Percentiles rank a stretch among this genome's conserved stretches.
phyloP scores from a whole-genome alignment of 805 yeast genomes.

The Monosporozyma aerobia region DNA sequence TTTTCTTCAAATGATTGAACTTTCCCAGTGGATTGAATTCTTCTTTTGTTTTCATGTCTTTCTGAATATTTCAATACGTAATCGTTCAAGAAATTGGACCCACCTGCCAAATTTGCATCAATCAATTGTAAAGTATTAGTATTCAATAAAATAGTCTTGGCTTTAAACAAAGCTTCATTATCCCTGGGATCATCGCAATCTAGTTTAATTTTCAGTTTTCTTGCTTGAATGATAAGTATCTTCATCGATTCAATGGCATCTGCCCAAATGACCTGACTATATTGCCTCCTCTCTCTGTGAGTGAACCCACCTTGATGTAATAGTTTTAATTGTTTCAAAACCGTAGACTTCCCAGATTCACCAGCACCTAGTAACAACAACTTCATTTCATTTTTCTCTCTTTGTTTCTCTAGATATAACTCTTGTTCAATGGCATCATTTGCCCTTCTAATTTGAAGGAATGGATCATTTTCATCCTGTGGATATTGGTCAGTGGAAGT shows the following conservation, averaged over 20 bases:
- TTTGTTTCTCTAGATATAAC: conserved; percentile 42
- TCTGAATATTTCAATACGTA: conserved; percentile 55
- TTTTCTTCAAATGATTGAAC: conserved; percentile 27
- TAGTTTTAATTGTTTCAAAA: conserved; percentile 77
- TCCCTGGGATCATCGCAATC: conserved; percentile 49
- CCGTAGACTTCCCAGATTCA: conserved; percentile 90
- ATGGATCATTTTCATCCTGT: conserved; percentile 42
- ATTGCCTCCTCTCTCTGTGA: conserved; percentile 67
- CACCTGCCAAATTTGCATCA: conserved; percentile 60
- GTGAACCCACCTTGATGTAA: conserved; percentile 81
- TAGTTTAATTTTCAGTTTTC: conserved; percentile 51
- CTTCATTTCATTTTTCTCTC: conserved; percentile 53
- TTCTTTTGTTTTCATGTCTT: conserved; percentile 42
- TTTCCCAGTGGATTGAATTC: conserved; percentile 46
- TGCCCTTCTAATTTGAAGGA: conserved; percentile 42
- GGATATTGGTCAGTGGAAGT: conserved; percentile 14
- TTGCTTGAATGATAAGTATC: conserved; percentile 63
- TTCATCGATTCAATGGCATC: conserved; percentile 84
- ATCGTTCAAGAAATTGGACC: conserved; percentile 51
- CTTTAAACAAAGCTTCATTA: conserved; percentile 36
- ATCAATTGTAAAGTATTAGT: conserved; percentile 53
- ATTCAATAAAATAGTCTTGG: conserved; percentile 42
- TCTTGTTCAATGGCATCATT: conserved; percentile 60
- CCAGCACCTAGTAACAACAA: conserved; percentile 86
- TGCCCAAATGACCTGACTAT: conserved; percentile 84